phyloP scores from a whole-genome alignment of 345 rosid genomes.

The Arabidopsis suecica region DNA sequence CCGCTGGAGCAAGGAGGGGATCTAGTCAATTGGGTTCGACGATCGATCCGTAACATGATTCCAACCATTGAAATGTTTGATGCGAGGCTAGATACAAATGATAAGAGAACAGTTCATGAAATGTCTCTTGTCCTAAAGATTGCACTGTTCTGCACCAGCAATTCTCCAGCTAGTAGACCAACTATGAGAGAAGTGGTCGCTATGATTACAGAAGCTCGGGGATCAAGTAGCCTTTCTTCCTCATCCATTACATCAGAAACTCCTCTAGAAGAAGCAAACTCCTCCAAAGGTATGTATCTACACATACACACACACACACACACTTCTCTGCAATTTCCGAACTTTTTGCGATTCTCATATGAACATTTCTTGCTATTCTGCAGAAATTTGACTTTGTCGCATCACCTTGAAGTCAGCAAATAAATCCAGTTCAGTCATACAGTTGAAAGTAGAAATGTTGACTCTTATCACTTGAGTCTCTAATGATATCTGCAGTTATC shows the following conservation, averaged over 20 bases:
- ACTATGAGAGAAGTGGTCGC: slow-evolving; percentile 77
- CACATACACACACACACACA: slow-evolving; percentile 1
- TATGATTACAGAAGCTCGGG: slow-evolving; percentile 71
- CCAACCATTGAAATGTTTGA: slow-evolving; percentile 61
- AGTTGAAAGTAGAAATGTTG: slow-evolving; percentile 10
- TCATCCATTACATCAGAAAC: slow-evolving; percentile 55
- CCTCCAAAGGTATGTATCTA: slow-evolving; percentile 25
- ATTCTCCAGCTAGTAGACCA: slow-evolving; percentile 69
- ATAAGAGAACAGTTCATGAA: slow-evolving; percentile 53
- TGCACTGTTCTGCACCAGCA: slow-evolving; percentile 75
- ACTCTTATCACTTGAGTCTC: slow-evolving; percentile 8
- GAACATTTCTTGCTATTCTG: slow-evolving; percentile 9
- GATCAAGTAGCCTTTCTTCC: slow-evolving; percentile 38
- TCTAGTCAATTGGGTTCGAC: slow-evolving; percentile 77
- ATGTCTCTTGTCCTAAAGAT: slow-evolving; percentile 75
- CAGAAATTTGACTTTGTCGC: slow-evolving; percentile 42
- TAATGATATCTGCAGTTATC: slow-evolving; percentile 19
- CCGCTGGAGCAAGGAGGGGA: slow-evolving; percentile 86
- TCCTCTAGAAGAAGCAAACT: slow-evolving; percentile 38
- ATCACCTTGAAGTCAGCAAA: slow-evolving; percentile 36
- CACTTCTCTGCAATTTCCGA: slow-evolving; percentile 43
- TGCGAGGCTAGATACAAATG: slow-evolving; percentile 52
- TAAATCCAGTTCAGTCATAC: slow-evolving; percentile 5
- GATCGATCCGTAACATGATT: slow-evolving; percentile 54
- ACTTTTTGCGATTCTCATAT: slow-evolving; percentile 30